Conservation (phyloP, 305 asterid species). For the Stenogyne calaminthoides region DNA sequence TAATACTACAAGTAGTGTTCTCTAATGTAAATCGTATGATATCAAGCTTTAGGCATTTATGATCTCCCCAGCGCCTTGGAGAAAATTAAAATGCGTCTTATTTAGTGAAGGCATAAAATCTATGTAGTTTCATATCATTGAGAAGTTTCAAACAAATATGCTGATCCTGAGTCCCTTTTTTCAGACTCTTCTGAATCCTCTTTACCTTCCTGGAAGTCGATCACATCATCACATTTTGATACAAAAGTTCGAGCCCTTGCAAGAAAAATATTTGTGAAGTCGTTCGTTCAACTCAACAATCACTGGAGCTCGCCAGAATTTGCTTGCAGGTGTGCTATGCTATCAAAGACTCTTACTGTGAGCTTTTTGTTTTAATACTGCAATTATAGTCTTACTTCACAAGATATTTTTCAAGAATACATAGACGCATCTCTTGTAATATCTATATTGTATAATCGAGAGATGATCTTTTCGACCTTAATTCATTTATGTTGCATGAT, state of each 20-base stretch:
- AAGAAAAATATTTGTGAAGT: slow-evolving; percentile 73
- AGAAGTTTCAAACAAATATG: slow-evolving; percentile 18
- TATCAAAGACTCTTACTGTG: slow-evolving; percentile 12
- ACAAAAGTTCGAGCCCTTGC: slow-evolving; percentile 96
- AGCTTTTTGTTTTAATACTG: slow-evolving; percentile 17
- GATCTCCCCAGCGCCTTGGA: not conserved
- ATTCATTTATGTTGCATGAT: slow-evolving; percentile 17
- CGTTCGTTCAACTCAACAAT: not conserved
- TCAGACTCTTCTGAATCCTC: slow-evolving; percentile 94
- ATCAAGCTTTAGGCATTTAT: not conserved
- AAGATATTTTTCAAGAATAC: slow-evolving; percentile 15
- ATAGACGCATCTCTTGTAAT: slow-evolving; percentile 16
- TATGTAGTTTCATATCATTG: slow-evolving; percentile 16
- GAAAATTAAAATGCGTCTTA: not conserved
- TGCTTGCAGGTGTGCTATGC: slow-evolving; percentile 35
- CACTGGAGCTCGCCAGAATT: slow-evolving; percentile 26
- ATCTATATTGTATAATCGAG: slow-evolving; percentile 20
- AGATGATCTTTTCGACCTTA: slow-evolving; percentile 18
- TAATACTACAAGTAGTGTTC: not conserved
- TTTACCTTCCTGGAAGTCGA: slow-evolving; percentile 91
- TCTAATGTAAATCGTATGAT: not conserved
- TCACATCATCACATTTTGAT: slow-evolving; percentile 87
- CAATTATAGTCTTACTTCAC: not conserved
- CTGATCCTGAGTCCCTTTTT: slow-evolving; percentile 23
- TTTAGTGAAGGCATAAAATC: not conserved